These are phyloP conservation scores for Chlorella ohadii DNA, from an alignment of 139 green algal species.

Conservation along the genomic window DNA sequence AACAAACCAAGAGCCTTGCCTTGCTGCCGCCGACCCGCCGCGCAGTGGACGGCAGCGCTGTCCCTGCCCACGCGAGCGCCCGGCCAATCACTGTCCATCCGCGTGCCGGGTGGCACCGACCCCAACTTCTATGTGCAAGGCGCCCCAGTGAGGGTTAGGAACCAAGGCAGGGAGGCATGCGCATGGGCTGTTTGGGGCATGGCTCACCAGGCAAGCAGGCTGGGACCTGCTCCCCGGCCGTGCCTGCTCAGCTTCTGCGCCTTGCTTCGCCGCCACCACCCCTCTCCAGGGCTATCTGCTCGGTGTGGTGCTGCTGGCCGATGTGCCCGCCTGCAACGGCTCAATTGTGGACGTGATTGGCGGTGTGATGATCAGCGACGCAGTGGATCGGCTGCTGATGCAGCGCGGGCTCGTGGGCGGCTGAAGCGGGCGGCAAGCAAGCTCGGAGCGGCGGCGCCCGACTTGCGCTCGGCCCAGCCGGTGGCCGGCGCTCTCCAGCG, in stretches of 20 bases:
- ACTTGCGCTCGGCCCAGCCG: too few species aligned
- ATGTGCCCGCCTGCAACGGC: background rate
- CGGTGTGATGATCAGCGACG: background rate
- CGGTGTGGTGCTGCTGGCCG: background rate
- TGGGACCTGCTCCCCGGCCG: background rate
- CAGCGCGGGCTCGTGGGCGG: background rate
- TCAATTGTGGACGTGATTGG: constrained; percentile 3
- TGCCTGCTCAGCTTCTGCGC: background rate
- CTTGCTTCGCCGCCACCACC: background rate
- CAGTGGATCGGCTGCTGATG: background rate
- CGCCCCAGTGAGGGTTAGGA: background rate
- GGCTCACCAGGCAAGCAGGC: background rate
- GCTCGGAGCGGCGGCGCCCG: too few species aligned
- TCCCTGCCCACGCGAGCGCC: background rate
- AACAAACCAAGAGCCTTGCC: too few species aligned
- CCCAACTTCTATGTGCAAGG: background rate
- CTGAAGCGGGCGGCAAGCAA: too few species aligned
- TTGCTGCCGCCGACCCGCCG: too few species aligned
- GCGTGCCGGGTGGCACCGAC: background rate
- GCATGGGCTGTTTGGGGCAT: too few species aligned
- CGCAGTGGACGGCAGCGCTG: background rate
- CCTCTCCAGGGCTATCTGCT: background rate
- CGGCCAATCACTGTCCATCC: background rate
- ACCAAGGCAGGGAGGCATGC: background rate
- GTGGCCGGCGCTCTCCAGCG: too few species aligned